These are phyloP conservation scores for Cyclotella cryptica DNA, from an alignment of 108 stramenopile species.

Conservation along the genomic window DNA sequence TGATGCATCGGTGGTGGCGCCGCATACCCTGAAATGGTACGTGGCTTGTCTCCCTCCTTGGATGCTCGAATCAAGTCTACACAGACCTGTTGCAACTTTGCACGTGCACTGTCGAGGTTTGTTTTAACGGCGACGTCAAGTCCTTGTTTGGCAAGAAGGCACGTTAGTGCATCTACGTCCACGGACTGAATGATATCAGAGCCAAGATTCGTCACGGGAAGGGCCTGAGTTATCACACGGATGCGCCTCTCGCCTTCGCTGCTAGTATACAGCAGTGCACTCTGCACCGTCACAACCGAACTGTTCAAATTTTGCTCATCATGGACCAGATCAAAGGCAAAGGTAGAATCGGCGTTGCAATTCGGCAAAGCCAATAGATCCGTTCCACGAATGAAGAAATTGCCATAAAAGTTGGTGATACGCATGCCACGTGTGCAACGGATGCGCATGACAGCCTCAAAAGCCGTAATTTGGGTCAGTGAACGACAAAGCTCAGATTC, in stretches of 20 bases:
- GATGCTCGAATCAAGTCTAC: slow-evolving; percentile 79
- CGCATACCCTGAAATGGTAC: slow-evolving; percentile 76
- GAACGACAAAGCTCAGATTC: slow-evolving; percentile 81
- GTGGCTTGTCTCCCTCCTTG: slow-evolving; percentile 70
- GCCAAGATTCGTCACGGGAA: slow-evolving; percentile 80
- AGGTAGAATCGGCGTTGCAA: slow-evolving; percentile 92
- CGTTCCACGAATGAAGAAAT: slow-evolving; percentile 95
- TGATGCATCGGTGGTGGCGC: slow-evolving; percentile 55
- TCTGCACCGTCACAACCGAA: slow-evolving; percentile 90
- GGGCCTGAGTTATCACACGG: slow-evolving; percentile 95
- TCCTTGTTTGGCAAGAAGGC: slow-evolving; percentile 91
- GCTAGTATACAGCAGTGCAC: slow-evolving; percentile 97
- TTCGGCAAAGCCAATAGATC: slow-evolving; percentile 98
- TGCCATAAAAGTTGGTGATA: slow-evolving; percentile 96
- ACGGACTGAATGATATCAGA: slow-evolving; percentile 86
- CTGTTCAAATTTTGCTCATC: slow-evolving; percentile 90
- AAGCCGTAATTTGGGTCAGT: slow-evolving; percentile 89
- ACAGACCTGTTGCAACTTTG: slow-evolving; percentile 84
- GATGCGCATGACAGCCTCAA: slow-evolving; percentile 98
- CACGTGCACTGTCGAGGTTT: slow-evolving; percentile 92
- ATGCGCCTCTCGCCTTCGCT: slow-evolving; percentile 96
- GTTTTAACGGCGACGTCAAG: slow-evolving; percentile 89
- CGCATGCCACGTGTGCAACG: slow-evolving; percentile 95
- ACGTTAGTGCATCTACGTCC: slow-evolving; percentile 81
- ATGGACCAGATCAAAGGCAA: slow-evolving; percentile 93